A percentile compares a stretch with the other conserved stretches of the same genome.
phyloP scores from a whole-genome alignment of 192 early-diverging fungal species.

The Coemansia sp. region DNA sequence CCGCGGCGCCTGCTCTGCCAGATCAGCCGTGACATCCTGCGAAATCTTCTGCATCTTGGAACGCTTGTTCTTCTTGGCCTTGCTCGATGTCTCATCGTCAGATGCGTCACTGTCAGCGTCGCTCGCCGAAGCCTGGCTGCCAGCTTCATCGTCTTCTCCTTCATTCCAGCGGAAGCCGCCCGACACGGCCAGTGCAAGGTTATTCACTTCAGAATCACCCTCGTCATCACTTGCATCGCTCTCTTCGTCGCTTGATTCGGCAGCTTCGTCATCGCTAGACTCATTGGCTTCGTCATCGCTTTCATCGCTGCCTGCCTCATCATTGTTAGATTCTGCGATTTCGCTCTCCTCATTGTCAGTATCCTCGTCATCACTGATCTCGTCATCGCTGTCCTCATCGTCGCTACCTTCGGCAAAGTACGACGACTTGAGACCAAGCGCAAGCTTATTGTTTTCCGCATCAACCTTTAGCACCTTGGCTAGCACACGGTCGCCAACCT shows the following conservation, averaged over 20 bases:
- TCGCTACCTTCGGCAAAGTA: constrained; percentile 63
- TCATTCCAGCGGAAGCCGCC: constrained; percentile 56
- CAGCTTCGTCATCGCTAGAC: not conserved
- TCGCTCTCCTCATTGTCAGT: not conserved
- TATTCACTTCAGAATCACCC: constrained; percentile 16
- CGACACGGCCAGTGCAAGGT: constrained; percentile 33
- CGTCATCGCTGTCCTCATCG: constrained; percentile 4
- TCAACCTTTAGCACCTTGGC: constrained; percentile 77
- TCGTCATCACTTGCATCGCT: constrained; percentile 11
- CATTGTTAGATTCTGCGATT: not conserved
- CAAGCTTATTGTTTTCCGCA: constrained; percentile 61
- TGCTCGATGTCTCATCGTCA: constrained; percentile 53
- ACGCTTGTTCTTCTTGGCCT: constrained; percentile 48
- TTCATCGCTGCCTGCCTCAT: constrained; percentile 6
- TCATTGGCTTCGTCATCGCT: constrained; percentile 1
- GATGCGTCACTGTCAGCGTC: constrained; percentile 48
- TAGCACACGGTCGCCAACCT: constrained; percentile 80
- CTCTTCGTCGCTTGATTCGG: constrained; percentile 1
- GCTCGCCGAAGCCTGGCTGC: constrained; percentile 4
- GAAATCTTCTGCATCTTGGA: constrained; percentile 60
- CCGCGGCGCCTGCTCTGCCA: constrained; percentile 68
- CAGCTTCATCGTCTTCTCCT: constrained; percentile 23
- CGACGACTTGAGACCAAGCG: constrained; percentile 79
- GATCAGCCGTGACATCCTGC: constrained; percentile 67
- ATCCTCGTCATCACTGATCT: constrained; percentile 17